Base-by-base conservation (phyloP, 192 early-diverging fungal species). In the Podila horticola region DNA sequence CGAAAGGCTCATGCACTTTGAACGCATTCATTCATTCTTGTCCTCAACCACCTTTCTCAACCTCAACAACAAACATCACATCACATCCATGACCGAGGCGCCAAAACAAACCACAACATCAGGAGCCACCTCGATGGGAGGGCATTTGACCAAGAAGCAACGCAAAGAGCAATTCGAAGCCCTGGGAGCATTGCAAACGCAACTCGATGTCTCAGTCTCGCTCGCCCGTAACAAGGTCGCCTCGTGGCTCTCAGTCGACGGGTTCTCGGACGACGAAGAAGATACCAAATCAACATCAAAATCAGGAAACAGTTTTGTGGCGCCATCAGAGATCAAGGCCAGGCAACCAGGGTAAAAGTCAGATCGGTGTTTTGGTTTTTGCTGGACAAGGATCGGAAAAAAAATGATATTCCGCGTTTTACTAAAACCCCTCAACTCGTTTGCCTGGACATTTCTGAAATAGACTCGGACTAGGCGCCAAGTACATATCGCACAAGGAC, bases 401-500 rank as follows among this genome's bases (percentile, higher is more conserved):
- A 62, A n/a, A 31, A 31, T 31, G 1, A 30, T 2, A 4, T 12
- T 19, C 36, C 19, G 11, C 45, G 8, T 29, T 38, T 38, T 50
- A 20, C 19, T 33, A 26, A 20, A 31, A n/a, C n/a, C 48, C 5
- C 24, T 9, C 45, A 6, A 7, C 28, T 24, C 30, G 3, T 31
- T 24, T 49, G n/a, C 28, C 17, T 67, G n/a, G 24, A 20, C n/a
- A 22, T 3, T 13, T 38, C 28, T 69, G 15, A 36, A 24, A 9
- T 75, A 88, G 87, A 59, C 59, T 88, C 26, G 87, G 87, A 17
- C 69, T 88, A 15, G 87, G 87, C 4, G 87, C 87, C 38, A 88
- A 86, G 33, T 88, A 66, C 58, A 74, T 88, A 20, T 88, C 87
- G 4, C 87, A 88, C 49, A 76, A 66, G 48, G 85, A 88, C 29